Evolutionary conservation across 148 eudicot genomes (phyloP).

Genomic region (Persicaria tinctoria): DNA sequence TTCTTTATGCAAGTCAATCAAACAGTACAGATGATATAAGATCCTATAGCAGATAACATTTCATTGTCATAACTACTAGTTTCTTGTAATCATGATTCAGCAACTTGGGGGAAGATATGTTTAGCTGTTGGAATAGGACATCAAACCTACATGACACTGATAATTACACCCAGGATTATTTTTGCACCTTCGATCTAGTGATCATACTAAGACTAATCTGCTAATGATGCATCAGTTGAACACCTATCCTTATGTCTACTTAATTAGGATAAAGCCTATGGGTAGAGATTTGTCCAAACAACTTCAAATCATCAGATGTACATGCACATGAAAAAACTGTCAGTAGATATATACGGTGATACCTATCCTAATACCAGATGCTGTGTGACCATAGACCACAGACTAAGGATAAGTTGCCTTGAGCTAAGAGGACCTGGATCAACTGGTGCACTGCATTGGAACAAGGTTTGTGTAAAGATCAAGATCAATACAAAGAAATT

Average conservation of each 20-base stretch:
- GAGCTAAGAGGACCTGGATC: not conserved
- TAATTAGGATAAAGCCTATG: not conserved
- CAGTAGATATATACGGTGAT: no score
- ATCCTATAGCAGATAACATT: not conserved
- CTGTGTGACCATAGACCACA: not conserved
- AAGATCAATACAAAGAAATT: not conserved
- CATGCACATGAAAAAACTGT: not conserved
- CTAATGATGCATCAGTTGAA: not conserved
- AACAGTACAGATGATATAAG: not conserved
- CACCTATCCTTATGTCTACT: not conserved
- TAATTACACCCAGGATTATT: not conserved
- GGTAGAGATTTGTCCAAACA: not conserved
- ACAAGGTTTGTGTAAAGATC: not conserved
- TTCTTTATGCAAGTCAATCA: constrained; percentile 1
- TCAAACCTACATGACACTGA: not conserved
- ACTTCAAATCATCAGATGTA: not conserved
- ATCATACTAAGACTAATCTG: not conserved
- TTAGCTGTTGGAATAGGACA: not conserved
- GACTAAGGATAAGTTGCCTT: not conserved
- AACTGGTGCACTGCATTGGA: not conserved
- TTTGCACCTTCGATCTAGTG: not conserved
- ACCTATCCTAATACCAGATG: not conserved
- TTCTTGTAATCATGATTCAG: not conserved
- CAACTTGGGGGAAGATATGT: not conserved
- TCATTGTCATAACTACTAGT: not conserved